Evolutionary conservation across 177 flowering plant species (phyloP).

Genomic region (Vitis hybrid): DNA sequence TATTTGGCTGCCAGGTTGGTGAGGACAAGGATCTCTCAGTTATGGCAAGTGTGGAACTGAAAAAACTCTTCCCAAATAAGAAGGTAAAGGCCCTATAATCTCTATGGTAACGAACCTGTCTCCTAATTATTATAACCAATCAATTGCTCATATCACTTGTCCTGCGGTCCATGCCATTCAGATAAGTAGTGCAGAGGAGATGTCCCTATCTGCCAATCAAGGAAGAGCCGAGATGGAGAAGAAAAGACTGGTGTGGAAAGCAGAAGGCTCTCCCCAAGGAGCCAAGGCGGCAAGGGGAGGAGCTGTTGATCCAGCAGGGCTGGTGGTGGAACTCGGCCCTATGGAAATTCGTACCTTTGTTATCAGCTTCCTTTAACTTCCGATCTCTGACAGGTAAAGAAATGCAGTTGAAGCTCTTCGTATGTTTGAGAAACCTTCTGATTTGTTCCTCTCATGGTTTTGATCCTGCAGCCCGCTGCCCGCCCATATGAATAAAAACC

Average conservation of each 20-base stretch:
- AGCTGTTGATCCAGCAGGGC: constrained; percentile 9
- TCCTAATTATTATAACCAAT: neutral
- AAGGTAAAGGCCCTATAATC: constrained; percentile 10
- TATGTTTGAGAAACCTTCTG: no score
- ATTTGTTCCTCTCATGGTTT: no score
- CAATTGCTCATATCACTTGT: neutral
- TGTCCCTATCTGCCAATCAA: constrained; percentile 22
- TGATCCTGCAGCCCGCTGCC: no score
- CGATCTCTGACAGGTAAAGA: neutral
- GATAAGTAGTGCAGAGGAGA: constrained; percentile 15
- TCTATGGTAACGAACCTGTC: no score
- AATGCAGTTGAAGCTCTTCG: no score
- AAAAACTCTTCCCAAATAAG: constrained; percentile 16
- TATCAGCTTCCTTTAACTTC: neutral
- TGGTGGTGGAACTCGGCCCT: constrained; percentile 22
- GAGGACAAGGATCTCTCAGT: constrained; percentile 21
- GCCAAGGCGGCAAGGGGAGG: constrained; percentile 10
- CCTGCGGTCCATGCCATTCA: constrained; percentile 7
- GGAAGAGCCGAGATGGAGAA: constrained; percentile 19
- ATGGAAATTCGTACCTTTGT: constrained; percentile 25
- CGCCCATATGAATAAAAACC: no score
- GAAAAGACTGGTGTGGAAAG: constrained; percentile 23
- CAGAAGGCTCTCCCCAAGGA: constrained; percentile 17
- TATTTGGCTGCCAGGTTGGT: constrained; percentile 11
- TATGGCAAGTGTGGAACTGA: constrained; percentile 20